Evolutionary conservation across 75 land plant species (phyloP).

Genomic region (Picea glauca): DNA sequence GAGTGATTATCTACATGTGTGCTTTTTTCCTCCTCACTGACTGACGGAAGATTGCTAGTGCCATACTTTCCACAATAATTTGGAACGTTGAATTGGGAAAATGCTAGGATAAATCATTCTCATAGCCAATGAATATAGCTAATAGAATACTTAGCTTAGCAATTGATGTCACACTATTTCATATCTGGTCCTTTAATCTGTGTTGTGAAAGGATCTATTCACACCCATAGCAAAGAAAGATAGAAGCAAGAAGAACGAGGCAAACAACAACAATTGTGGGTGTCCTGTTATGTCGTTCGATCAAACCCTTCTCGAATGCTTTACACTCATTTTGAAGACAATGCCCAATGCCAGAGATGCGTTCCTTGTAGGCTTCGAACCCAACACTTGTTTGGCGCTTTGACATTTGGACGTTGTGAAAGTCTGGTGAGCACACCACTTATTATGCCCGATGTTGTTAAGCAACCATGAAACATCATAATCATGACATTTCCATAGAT

Average conservation of each 20-base stretch:
- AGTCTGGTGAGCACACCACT: no score
- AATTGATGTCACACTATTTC: slow-evolving; percentile 48
- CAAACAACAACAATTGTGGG: slow-evolving; percentile 69
- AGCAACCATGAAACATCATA: no score
- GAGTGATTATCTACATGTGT: not conserved
- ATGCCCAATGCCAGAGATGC: no score
- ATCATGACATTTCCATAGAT: no score
- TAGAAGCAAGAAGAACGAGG: slow-evolving; percentile 64
- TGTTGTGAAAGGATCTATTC: slow-evolving; percentile 49
- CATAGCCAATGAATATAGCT: not conserved
- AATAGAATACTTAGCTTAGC: slow-evolving; percentile 16
- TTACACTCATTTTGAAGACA: no score
- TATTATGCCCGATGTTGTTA: no score
- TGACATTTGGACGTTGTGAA: no score
- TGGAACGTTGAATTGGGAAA: not conserved
- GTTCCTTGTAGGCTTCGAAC: no score
- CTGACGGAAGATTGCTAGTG: not conserved
- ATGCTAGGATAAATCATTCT: not conserved
- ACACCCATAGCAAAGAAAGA: slow-evolving; percentile 63
- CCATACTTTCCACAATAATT: not conserved
- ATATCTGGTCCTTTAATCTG: slow-evolving; percentile 38
- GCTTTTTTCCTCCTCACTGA: not conserved
- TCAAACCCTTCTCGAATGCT: slow-evolving; percentile 37
- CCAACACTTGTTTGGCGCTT: no score
- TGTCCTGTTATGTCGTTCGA: slow-evolving; percentile 67